phyloP scores from a whole-genome alignment of 805 yeast genomes.

The Trichomonascus vanleenenianus region DNA sequence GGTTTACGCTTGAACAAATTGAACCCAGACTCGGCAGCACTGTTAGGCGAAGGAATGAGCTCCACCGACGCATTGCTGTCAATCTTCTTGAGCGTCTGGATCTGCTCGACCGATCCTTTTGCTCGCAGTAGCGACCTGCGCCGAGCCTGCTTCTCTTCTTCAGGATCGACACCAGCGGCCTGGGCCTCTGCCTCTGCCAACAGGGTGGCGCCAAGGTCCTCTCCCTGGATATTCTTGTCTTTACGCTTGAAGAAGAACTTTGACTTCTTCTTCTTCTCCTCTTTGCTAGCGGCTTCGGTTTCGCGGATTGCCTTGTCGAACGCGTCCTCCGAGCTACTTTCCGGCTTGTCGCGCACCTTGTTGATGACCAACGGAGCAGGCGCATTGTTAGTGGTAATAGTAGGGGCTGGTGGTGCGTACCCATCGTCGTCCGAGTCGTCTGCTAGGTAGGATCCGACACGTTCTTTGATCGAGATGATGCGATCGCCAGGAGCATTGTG shows the following conservation, averaged over 20 bases:
- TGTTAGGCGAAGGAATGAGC: constrained; percentile 1
- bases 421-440: constrained; percentile 1
- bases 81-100: constrained; percentile 6
- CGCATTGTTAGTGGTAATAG: background rate
- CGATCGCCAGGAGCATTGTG: too few species aligned
- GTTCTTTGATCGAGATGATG: too few species aligned
- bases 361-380: constrained; percentile 3
- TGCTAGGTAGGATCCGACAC: too few species aligned
- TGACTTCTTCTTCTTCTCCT: background rate
- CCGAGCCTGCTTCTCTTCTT: constrained; percentile 6
- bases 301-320: background rate
- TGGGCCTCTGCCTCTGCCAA: constrained; percentile 1
- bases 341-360: constrained; percentile 1
- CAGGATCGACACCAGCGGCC: background rate
- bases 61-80: background rate
- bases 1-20: constrained; percentile 14
- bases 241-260: background rate
- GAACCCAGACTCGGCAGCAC: constrained; percentile 2
- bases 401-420: background rate
- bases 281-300: background rate
- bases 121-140: constrained; percentile 16
- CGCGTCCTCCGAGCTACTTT: background rate
- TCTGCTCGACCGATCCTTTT: constrained; percentile 19
- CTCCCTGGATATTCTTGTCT: constrained; percentile 10
- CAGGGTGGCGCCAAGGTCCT: constrained; percentile 14